Evolutionary conservation across 495 filamentous ascomycete species (phyloP), one percentile per base, ranked within the genome.

Genomic region (Parmelia sp.): DNA sequence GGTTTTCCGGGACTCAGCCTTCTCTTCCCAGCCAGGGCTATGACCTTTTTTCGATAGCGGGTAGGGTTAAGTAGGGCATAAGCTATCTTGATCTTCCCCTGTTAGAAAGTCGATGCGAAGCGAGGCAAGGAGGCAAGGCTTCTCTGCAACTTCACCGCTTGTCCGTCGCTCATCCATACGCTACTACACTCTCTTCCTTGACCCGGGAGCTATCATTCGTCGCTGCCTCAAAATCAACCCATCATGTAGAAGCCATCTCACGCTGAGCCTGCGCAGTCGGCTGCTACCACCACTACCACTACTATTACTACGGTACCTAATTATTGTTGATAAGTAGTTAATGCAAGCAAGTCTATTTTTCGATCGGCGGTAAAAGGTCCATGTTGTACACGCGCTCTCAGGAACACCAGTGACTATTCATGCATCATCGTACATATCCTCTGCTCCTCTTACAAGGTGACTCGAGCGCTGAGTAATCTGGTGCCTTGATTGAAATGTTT

Each of bases 41-140:
- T 25, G 47, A 29, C 47, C 15, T 17, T 27, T 29, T 55, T 33
- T 9, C 29, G 1, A 55, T 55, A 15, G 25, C 25, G 51, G 51
- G 35, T 45, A 45, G 39, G 39, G 39, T 42, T 42, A 8, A 42
- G 6, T 47, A 47, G 49, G 49, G 49, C 31, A 31, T 27, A 53
- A 53, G 14, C 49, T 53, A 53, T 53, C 49, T 53, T 53, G 49
- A 51, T 51, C 47, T 51, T 55, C 51, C 51, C 3, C 51, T 55
- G 51, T 55, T 33, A 55, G 51, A 33, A 55, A 55, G 17, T 51
- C 47, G 47, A 51, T 51, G 47, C 47, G 23, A 29, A 51, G 21
- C 7, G 3, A n/a, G n/a, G n/a, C n/a, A n/a, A n/a, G n/a, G n/a
- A n/a, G n/a, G n/a, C n/a, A n/a, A 49, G 11, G 10, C n/a, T 45